A percentile compares a stretch with the other conserved stretches of the same genome.
Conservation (phyloP, 2,329 filamentous ascomycete species). For the Lachnellula hyalina region DNA sequence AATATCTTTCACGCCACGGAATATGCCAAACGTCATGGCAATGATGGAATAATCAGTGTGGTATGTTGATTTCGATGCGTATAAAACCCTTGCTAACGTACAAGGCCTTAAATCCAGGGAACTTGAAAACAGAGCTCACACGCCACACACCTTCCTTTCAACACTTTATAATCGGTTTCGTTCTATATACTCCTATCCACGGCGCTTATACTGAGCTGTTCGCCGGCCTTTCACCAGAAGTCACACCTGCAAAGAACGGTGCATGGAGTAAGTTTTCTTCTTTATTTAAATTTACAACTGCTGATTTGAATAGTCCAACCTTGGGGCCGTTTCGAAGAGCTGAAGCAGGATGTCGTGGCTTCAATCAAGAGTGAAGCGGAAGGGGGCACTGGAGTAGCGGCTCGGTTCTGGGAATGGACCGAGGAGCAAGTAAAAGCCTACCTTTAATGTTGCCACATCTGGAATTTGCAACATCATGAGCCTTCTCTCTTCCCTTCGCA, state of each 20-base stretch:
- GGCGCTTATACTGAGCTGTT: constrained; percentile 30
- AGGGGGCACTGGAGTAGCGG: constrained; percentile 35
- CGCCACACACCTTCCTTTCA: constrained; percentile 14
- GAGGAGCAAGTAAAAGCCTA: constrained; percentile 34
- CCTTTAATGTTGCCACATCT: not conserved
- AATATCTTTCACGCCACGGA: constrained; percentile 24
- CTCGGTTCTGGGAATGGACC: constrained; percentile 41
- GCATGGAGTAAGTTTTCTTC: constrained; percentile 20
- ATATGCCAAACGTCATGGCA: constrained; percentile 18
- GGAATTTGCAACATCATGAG: not conserved
- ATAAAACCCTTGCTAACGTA: not conserved
- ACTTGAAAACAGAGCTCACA: constrained; percentile 23
- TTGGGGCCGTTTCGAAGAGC: constrained; percentile 38
- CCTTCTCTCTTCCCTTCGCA: not conserved
- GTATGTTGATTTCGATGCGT: constrained; percentile 8
- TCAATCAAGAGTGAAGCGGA: constrained; percentile 31
- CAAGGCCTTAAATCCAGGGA: constrained; percentile 29
- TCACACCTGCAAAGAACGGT: constrained; percentile 24
- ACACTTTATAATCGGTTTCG: constrained; percentile 2
- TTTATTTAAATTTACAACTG: not conserved
- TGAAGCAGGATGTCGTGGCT: constrained; percentile 32
- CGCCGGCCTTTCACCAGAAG: constrained; percentile 24
- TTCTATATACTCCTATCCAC: constrained; percentile 20
- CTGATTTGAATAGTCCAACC: constrained; percentile 35
- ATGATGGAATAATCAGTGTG: constrained; percentile 25